phyloP scores from a whole-genome alignment of 768 basidiomycete genomes.

The Hydnomerulius pinastri region DNA sequence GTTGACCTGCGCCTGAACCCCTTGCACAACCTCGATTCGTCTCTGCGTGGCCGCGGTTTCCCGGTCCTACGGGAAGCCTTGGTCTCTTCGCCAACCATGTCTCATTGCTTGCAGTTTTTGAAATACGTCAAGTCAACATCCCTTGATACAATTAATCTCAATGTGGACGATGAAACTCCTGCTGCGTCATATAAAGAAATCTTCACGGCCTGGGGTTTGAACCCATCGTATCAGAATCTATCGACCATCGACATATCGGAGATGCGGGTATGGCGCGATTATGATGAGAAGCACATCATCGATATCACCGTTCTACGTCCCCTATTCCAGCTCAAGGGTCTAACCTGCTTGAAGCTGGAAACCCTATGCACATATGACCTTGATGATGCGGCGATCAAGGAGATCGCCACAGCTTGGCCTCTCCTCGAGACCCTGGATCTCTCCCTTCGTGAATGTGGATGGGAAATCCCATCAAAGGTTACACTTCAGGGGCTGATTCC shows the following conservation, averaged over 20 bases:
- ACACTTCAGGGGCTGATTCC: conserved; percentile 25
- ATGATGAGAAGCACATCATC: conserved; percentile 32
- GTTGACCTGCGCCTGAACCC: conserved; percentile 28
- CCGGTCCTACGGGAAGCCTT: conserved; percentile 24
- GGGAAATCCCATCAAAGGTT: conserved; percentile 31
- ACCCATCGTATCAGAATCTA: conserved; percentile 24
- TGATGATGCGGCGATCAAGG: conserved; percentile 23
- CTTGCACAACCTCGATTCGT: conserved; percentile 20
- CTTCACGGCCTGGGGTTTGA: conserved; percentile 23
- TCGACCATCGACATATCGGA: conserved; percentile 30
- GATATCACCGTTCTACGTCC: conserved; percentile 25
- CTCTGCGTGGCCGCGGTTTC: conserved; percentile 13
- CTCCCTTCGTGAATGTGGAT: conserved; percentile 30
- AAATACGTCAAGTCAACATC: conserved; percentile 28
- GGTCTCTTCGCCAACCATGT: conserved; percentile 26
- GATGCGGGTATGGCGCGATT: conserved; percentile 31
- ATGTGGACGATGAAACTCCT: conserved; percentile 31
- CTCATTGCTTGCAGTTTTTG: conserved; percentile 23
- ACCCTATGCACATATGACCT: conserved; percentile 29
- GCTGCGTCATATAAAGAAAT: conserved; percentile 25
- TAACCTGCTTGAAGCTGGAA: conserved; percentile 27
- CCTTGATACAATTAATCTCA: conserved; percentile 34
- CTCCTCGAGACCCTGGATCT: conserved; percentile 29
- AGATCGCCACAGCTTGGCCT: conserved; percentile 30
- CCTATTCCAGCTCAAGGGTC: conserved; percentile 23